These are phyloP conservation scores for Penicillium cinerascens DNA, from an alignment of 495 filamentous ascomycete species.

Conservation along the genomic window DNA sequence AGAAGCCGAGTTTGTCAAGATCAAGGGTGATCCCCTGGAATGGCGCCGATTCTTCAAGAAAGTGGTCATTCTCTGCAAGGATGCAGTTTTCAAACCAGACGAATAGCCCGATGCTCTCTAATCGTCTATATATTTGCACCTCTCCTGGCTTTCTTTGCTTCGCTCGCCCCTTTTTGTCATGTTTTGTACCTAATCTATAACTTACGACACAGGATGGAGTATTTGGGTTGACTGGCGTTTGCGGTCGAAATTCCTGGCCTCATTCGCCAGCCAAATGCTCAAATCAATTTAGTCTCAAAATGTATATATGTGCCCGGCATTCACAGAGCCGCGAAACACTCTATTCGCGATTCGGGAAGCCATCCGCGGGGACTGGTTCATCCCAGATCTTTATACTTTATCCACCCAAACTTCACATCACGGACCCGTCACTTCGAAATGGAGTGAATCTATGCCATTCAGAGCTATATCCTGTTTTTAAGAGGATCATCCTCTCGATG, in stretches of 20 bases:
- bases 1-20: constrained; percentile 89
- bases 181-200: constrained; percentile 9
- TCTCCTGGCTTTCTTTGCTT: not conserved
- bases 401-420: not conserved
- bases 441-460: not conserved
- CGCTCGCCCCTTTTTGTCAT: constrained; percentile 2
- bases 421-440: not conserved
- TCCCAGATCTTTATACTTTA: not conserved
- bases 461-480: not conserved
- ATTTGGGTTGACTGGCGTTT: constrained; percentile 11
- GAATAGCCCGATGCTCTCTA: constrained; percentile 11
- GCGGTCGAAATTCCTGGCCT: constrained; percentile 5
- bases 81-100: constrained; percentile 62
- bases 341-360: not conserved
- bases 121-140: not conserved
- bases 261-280: not conserved
- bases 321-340: not conserved
- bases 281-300: constrained; percentile 2
- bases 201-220: constrained; percentile 3
- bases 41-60: constrained; percentile 98
- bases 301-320: constrained; percentile 3
- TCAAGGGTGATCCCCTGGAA: constrained; percentile 93
- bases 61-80: constrained; percentile 76
- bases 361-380: not conserved
- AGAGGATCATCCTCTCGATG: not conserved